Evolutionary conservation across 202 grass and related monocot species (phyloP), one percentile per base, ranked within the genome.

Genomic region (Digitaria exilis): DNA sequence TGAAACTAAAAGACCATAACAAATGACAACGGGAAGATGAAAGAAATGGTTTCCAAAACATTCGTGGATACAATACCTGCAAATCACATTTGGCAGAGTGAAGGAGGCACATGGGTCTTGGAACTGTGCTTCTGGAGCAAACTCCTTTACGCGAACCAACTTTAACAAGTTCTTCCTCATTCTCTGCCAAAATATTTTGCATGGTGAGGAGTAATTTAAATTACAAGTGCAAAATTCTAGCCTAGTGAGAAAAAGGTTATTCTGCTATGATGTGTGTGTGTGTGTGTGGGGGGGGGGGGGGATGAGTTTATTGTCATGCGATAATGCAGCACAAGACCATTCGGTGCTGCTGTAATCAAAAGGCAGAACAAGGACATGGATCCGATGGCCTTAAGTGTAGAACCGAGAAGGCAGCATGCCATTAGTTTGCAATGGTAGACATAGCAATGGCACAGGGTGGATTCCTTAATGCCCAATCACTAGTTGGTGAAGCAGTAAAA

Each of bases 91-190:
- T 21, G 96, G 89, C 73, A 98, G 89, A 70, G 69, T 91, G 73
- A 98, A 96, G 16, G 93, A 96, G 16, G 87, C 68, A 66, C 87
- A 88, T 63, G 83, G 83, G 44, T 98, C 89, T 84, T 90, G 88
- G 49, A 90, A 98, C 78, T 95, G 96, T 82, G 90, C 93, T 92
- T 95, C 92, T 57, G 88, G 91, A 71, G 92, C 87, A 70, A 98
- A 98, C 81, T 98, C 96, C 80, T 95, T 98, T 42, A 98, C 91
- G 7, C 85, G 92, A 8, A 98, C 87, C 84, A 95, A 86, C 80
- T 93, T 98, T 72, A 98, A 87, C 66, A 98, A 81, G 73, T 98
- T 98, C 78, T 93, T 98, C 77, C 96, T 95, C 92, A 93, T 98
- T 89, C 88, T 93, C 93, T 98, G 96, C 75, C 55, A 89, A 78